Conservation (phyloP, 1,284 basidiomycete species). For the Fomitopsis palustris region DNA sequence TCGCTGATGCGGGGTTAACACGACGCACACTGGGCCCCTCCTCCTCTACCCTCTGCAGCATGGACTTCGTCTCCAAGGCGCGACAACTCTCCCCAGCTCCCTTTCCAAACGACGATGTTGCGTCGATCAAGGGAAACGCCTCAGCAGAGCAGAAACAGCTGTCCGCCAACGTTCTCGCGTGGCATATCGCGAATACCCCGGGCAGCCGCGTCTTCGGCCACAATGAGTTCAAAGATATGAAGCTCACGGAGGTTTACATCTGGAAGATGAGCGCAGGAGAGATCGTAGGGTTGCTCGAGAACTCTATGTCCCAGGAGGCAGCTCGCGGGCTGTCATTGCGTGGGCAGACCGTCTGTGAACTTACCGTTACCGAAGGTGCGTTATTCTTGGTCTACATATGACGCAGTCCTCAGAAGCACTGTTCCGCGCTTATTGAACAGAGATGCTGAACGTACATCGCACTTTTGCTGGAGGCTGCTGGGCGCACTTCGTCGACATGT, state of each 20-base stretch:
- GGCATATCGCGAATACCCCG: constrained; percentile 21
- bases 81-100: constrained; percentile 19
- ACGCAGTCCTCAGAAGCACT: neutral
- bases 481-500: constrained; percentile 25
- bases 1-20: neutral
- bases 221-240: constrained; percentile 16
- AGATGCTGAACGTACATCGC: constrained; percentile 27
- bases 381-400: neutral
- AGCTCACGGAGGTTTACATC: constrained; percentile 20
- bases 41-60: neutral
- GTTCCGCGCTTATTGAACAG: constrained; percentile 10
- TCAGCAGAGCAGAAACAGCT: constrained; percentile 19
- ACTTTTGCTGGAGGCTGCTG: constrained; percentile 23
- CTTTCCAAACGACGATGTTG: constrained; percentile 22
- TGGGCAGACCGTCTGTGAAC: constrained; percentile 23
- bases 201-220: constrained; percentile 23
- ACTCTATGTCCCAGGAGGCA: neutral
- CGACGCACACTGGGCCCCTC: neutral
- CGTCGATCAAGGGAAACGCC: constrained; percentile 22
- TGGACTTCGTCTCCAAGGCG: constrained; percentile 13
- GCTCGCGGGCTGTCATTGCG: constrained; percentile 9
- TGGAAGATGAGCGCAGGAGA: constrained; percentile 5
- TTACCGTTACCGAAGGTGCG: constrained; percentile 23
- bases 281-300: neutral
- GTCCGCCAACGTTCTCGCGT: constrained; percentile 23